Percentiles rank a stretch among this genome's conserved stretches.
Conservation (phyloP, 345 rosid genomes). For the Euphorbia lathyris region DNA sequence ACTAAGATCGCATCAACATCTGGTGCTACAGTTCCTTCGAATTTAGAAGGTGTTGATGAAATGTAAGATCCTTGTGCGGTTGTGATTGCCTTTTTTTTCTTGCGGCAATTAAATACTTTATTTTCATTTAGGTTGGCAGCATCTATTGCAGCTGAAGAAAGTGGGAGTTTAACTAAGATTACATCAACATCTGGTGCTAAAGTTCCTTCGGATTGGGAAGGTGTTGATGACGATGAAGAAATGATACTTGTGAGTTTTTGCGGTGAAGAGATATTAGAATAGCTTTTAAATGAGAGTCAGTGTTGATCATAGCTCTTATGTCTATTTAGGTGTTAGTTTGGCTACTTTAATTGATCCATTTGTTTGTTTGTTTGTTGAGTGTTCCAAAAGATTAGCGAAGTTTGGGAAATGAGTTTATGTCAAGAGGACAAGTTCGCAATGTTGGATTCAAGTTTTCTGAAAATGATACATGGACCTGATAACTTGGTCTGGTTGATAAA, state of each 20-base stretch:
- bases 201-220: conserved; percentile 40
- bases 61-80: conserved; percentile 42
- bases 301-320: neutral
- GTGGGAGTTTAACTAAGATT: conserved; percentile 21
- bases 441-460: neutral
- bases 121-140: conserved; percentile 62
- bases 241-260: conserved; percentile 27
- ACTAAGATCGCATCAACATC: conserved; percentile 40
- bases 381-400: neutral
- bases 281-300: neutral
- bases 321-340: neutral
- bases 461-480: neutral
- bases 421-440: neutral
- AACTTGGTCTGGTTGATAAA: too few species aligned
- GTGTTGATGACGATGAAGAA: conserved; percentile 51
- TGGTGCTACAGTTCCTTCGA: conserved; percentile 33
- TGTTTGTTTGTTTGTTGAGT: neutral
- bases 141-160: conserved; percentile 56
- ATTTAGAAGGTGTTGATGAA: conserved; percentile 45
- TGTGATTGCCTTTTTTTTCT: neutral
- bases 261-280: neutral
- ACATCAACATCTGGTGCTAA: conserved; percentile 45
- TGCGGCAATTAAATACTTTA: neutral
- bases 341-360: conserved; percentile 2
- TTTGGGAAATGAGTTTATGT: neutral